Conservation (phyloP, 768 basidiomycete species). For the Termitomyces bulborhizus region DNA sequence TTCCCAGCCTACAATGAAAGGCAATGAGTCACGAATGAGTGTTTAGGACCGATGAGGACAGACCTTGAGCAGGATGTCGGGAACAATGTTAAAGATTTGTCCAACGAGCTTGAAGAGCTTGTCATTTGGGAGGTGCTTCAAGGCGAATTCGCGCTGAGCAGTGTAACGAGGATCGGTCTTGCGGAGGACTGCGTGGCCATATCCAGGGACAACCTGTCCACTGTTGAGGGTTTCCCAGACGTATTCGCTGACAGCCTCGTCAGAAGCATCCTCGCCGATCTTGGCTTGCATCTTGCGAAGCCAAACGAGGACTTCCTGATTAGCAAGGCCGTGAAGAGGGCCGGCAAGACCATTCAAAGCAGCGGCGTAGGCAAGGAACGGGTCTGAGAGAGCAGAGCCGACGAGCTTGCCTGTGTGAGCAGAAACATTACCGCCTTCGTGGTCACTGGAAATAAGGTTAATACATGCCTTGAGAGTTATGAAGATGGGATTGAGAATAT, state of each 20-base stretch:
- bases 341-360: slow-evolving; percentile 95
- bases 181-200: slow-evolving; percentile 80
- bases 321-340: slow-evolving; percentile 93
- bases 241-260: slow-evolving; percentile 88
- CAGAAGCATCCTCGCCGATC: slow-evolving; percentile 80
- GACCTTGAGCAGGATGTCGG: slow-evolving; percentile 83
- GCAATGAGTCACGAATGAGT: not conserved
- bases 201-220: slow-evolving; percentile 93
- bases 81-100: slow-evolving; percentile 84
- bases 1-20: slow-evolving; percentile 60
- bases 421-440: slow-evolving; percentile 98
- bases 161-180: slow-evolving; percentile 92
- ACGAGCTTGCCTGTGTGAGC: slow-evolving; percentile 92
- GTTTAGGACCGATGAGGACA: not conserved
- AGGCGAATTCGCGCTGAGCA: slow-evolving; percentile 85
- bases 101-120: slow-evolving; percentile 93
- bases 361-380: slow-evolving; percentile 91
- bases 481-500: not conserved
- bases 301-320: slow-evolving; percentile 97
- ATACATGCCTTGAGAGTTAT: not conserved
- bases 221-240: slow-evolving; percentile 92
- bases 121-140: slow-evolving; percentile 80
- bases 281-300: slow-evolving; percentile 87
- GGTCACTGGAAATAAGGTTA: slow-evolving; percentile 50
- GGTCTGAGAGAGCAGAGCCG: slow-evolving; percentile 93